These are phyloP conservation scores for Aureobasidium sp. DNA, from an alignment of 2,329 filamentous ascomycete species.

Conservation along the genomic window DNA sequence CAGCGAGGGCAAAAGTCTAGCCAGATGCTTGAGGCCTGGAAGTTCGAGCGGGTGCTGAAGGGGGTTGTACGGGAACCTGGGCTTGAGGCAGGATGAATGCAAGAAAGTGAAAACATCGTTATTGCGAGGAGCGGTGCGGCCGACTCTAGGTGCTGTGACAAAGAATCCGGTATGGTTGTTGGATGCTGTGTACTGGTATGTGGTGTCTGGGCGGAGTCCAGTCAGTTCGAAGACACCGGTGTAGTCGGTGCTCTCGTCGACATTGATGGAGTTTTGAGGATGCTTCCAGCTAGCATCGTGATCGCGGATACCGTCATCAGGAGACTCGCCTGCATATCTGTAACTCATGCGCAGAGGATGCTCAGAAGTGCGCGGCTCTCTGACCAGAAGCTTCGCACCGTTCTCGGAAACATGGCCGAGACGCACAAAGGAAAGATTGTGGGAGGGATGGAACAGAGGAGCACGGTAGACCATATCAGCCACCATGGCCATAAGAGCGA, in stretches of 20 bases:
- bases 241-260: constrained; percentile 84
- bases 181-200: constrained; percentile 87
- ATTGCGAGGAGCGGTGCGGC: constrained; percentile 59
- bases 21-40: constrained; percentile 81
- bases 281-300: constrained; percentile 72
- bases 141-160: constrained; percentile 76
- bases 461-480: constrained; percentile 84
- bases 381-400: constrained; percentile 82
- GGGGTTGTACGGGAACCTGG: constrained; percentile 89
- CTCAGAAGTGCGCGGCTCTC: constrained; percentile 80
- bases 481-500: constrained; percentile 71
- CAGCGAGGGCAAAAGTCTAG: constrained; percentile 75
- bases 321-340: constrained; percentile 40
- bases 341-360: constrained; percentile 81
- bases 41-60: constrained; percentile 84
- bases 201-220: constrained; percentile 73
- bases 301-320: constrained; percentile 57
- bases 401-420: constrained; percentile 87
- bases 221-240: constrained; percentile 76
- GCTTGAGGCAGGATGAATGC: constrained; percentile 93
- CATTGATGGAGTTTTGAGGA: constrained; percentile 69
- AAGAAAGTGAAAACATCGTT: constrained; percentile 84
- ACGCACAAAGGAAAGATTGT: constrained; percentile 86
- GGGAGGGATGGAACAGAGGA: constrained; percentile 71
- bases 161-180: constrained; percentile 91